Conservation (phyloP, 2,329 filamentous ascomycete genomes). For the Fusarium penzigii region DNA sequence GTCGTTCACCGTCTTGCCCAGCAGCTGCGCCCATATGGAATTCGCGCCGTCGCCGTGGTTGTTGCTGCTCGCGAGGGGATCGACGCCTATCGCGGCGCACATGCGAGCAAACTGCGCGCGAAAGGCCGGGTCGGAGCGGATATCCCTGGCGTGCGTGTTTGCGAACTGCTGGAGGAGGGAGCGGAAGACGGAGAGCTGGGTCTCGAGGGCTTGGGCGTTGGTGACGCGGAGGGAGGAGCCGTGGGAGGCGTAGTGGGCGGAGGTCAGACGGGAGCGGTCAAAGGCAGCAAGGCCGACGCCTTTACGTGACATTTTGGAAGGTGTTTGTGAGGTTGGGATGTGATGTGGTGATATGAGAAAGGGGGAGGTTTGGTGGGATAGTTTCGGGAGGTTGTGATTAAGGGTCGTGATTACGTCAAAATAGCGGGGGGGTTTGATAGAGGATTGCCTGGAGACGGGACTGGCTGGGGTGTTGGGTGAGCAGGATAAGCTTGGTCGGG, state of each 20-base stretch:
- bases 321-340: not conserved
- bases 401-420: conserved; percentile 19
- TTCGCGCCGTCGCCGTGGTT: conserved; percentile 48
- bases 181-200: conserved; percentile 94
- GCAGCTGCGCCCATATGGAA: conserved; percentile 89
- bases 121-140: conserved; percentile 92
- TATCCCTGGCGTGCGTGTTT: conserved; percentile 90
- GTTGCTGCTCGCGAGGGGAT: conserved; percentile 70
- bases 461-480: too few species aligned
- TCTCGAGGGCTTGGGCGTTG: conserved; percentile 83
- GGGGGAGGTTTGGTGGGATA: not conserved
- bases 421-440: conserved; percentile 12
- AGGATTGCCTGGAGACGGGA: not conserved
- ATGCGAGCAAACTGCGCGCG: conserved; percentile 97
- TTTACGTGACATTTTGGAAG: conserved; percentile 64
- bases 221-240: conserved; percentile 82
- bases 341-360: not conserved
- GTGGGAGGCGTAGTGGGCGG: conserved; percentile 87
- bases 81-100: conserved; percentile 95
- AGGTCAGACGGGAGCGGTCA: conserved; percentile 79
- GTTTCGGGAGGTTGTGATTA: not conserved
- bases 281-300: conserved; percentile 91
- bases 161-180: conserved; percentile 94
- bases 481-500: not conserved
- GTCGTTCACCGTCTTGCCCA: conserved; percentile 91